Evolutionary conservation across 495 filamentous ascomycete species (phyloP), one percentile per base, ranked within the genome.

Genomic region (Podospora comata): DNA sequence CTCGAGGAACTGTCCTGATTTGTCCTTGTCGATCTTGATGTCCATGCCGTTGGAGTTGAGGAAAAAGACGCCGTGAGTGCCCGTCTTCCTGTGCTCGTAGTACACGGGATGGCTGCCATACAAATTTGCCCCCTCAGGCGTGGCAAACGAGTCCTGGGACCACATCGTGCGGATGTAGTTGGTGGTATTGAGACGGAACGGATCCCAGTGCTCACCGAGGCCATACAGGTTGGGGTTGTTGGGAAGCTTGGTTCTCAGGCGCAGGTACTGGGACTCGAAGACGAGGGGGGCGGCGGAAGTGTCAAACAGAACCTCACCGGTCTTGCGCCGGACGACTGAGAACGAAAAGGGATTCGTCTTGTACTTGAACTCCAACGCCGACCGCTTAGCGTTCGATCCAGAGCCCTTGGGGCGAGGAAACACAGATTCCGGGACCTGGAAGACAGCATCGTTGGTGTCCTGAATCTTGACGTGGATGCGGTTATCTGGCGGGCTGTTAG

Each of bases 1-100:
- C 78, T 96, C 91, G 34, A 96, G 84, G 69, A 90, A 94, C 72
- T 93, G 90, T 7, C 85, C 85, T 0, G 81, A 84, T 23, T 82
- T 79, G 15, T 83, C 85, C 70, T 88, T 85, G 76, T 92, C 85
- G 80, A 96, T 89, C 71, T 90, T 90, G 80, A 97, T 83, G 68
- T 96, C 92, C 90, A 96, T 94, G 16, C 92, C 93, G 73, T 93
- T 92, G 55, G 88, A 90, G 77, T 92, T 94, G 69, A 93, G 78
- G 62, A 95, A 81, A 77, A 96, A 91, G 23, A 95, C 92, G 55
- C 90, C 93, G 74, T 96, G 92, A 3, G 91, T 90, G 18, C 90
- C 89, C 15, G 82, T 77, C 20, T 77, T 77, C 11, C 93, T 86
- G 74, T 92, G 89, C 68, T 96, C 93, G 70, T 90, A 89, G 79